Evolutionary conservation across 352 stramenopile species (phyloP).

Genomic region (Phytophthora cajani): DNA sequence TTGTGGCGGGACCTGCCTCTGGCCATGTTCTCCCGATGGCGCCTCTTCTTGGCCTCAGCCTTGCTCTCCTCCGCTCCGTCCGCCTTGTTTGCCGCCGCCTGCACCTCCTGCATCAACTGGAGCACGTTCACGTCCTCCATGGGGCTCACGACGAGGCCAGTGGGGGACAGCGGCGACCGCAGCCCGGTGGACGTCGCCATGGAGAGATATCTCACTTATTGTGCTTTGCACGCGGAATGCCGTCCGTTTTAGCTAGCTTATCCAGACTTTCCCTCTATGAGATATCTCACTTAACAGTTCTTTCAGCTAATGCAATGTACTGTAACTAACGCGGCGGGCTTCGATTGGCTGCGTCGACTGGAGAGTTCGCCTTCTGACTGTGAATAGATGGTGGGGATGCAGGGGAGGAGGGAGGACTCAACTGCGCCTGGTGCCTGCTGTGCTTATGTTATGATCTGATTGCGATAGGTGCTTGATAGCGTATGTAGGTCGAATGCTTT

Average conservation of each 20-base stretch:
- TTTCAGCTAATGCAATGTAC: background rate
- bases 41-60: conserved; percentile 27
- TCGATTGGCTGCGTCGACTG: background rate
- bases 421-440: background rate
- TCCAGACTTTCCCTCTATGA: too few relatives aligned
- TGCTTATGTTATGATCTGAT: conserved; percentile 13
- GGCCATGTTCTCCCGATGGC: conserved; percentile 40
- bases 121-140: conserved; percentile 11
- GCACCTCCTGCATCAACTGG: conserved; percentile 15
- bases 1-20: conserved; percentile 37
- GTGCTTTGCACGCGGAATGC: too few relatives aligned
- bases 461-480: conserved; percentile 9
- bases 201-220: background rate
- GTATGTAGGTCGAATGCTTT: background rate
- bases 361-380: background rate
- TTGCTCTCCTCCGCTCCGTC: conserved; percentile 25
- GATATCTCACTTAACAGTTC: background rate
- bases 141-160: conserved; percentile 11
- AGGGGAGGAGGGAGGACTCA: conserved; percentile 12
- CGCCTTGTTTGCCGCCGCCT: background rate
- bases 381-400: conserved; percentile 25
- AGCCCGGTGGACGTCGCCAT: conserved; percentile 14
- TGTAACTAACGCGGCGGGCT: background rate
- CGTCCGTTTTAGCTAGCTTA: too few relatives aligned
- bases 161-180: conserved; percentile 25